phyloP scores from a whole-genome alignment of 768 basidiomycete species.

The Lactarius deliciosus region DNA sequence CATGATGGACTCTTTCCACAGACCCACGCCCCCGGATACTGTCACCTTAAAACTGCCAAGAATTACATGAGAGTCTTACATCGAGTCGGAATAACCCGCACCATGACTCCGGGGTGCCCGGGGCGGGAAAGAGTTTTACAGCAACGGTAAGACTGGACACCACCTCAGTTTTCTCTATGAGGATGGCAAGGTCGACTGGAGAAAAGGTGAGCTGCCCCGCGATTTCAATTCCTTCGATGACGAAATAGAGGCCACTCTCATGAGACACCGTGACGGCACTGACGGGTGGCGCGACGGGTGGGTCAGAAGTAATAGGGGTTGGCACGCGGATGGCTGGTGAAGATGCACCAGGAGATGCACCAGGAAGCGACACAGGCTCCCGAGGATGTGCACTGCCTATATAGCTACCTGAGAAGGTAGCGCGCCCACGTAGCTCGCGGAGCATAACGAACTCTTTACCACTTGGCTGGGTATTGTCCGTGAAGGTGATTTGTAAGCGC shows the following conservation, averaged over 20 bases:
- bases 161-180: not conserved
- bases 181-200: not conserved
- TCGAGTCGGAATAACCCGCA: conserved; percentile 2
- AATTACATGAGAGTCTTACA: not conserved
- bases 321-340: no score
- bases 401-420: not conserved
- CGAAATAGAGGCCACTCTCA: conserved; percentile 18
- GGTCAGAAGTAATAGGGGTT: no score
- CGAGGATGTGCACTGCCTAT: not conserved
- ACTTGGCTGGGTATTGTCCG: not conserved
- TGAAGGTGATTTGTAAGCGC: conserved; percentile 8
- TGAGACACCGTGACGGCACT: not conserved
- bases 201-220: not conserved
- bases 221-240: not conserved
- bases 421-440: conserved; percentile 14
- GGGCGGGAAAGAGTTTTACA: not conserved
- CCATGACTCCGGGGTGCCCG: not conserved
- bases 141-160: not conserved
- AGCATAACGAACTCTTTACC: conserved; percentile 3
- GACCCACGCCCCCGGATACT: not conserved
- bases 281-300: no score
- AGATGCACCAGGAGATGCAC: no score
- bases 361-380: not conserved
- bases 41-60: conserved; percentile 6
- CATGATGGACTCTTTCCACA: not conserved